Evolutionary conservation across 2,329 filamentous ascomycete genomes (phyloP), one percentile per base, ranked within the genome.

Genomic region (Amesomyces nigricolor): DNA sequence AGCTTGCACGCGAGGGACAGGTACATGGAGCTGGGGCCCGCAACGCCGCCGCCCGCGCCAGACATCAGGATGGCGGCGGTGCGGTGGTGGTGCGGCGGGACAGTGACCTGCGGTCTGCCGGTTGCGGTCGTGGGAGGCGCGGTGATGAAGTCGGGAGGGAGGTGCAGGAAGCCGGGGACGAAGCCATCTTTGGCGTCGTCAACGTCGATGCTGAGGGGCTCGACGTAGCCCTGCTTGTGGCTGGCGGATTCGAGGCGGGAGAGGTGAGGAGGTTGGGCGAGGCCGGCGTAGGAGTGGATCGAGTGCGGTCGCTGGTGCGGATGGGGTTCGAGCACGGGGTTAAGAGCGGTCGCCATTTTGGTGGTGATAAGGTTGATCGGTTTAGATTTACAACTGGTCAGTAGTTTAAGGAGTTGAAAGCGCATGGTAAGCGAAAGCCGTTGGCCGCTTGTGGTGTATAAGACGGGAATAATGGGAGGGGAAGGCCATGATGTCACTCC

Each of bases 1-100:
- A 75, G 62, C 60, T 75, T 76, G 53, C 54, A 72, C 67, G 14
- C 72, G 1, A 74, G 66, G 0, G 68, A 70, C 5, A 74, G 66
- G 59, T 75, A 75, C 14, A 70, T 71, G 57, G 67, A 69, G 5
- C 65, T 68, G 2, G 73, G 73, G 22, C 56, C 56, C 5, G 56
- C 37, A 22, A 58, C 48, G 22, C 56, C 56, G 46, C 56, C 56
- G 26, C 56, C 56, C 26, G 56, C 56, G 32, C 57, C 57, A 3
- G 57, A 59, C 30, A 59, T 50, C 5, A 59, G 1, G 72, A 72
- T n/a, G 64, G 58, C 58, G 19, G 58, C 58, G 14, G 58, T 60
- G 56, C 58, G 58, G 47, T 60, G 56, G 51, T 56, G 53, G 40
- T 58, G 50, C 17, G 53, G 56, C 1, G 50, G 51, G 8, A 48